Conservation (phyloP, 495 filamentous ascomycete species). For the Parathielavia appendiculata region DNA sequence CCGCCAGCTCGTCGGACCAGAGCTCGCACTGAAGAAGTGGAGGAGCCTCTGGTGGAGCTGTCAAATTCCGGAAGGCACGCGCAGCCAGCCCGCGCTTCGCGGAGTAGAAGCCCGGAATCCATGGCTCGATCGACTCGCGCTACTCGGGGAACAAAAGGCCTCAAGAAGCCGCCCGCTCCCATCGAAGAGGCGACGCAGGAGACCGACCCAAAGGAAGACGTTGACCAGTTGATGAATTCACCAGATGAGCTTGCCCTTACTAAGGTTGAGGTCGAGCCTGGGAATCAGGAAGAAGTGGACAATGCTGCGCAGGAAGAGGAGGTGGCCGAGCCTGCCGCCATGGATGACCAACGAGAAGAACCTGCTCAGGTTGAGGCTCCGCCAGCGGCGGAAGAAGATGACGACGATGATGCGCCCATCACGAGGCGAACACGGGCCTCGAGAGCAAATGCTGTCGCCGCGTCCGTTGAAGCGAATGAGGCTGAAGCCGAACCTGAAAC, state of each 20-base stretch:
- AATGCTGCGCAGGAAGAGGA: not conserved
- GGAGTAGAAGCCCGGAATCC: conserved; percentile 62
- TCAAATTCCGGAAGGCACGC: conserved; percentile 75
- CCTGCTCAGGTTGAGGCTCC: conserved; percentile 31
- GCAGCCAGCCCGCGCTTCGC: conserved; percentile 44
- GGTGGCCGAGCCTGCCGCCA: conserved; percentile 16
- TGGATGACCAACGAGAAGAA: conserved; percentile 22
- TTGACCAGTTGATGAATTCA: conserved; percentile 23
- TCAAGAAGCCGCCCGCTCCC: conserved; percentile 54
- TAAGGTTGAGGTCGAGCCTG: conserved; percentile 18
- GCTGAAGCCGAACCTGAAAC: conserved; percentile 28
- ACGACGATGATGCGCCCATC: conserved; percentile 63
- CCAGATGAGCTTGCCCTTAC: conserved; percentile 34
- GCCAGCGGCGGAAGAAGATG: conserved; percentile 49
- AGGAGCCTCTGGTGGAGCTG: conserved; percentile 47
- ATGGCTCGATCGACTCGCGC: conserved; percentile 39
- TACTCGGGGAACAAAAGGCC: conserved; percentile 57
- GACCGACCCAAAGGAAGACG: conserved; percentile 33
- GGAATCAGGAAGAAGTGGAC: conserved; percentile 9
- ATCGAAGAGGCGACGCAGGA: conserved; percentile 57
- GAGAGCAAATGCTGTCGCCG: conserved; percentile 28
- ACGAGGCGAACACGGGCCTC: conserved; percentile 49
- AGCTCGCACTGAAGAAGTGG: conserved; percentile 44
- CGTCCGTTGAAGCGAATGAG: conserved; percentile 28
- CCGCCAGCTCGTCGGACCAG: conserved; percentile 39